Percentiles rank a stretch among this genome's conserved stretches.
phyloP scores from a whole-genome alignment of 1,284 basidiomycete genomes.

The Malassezia cuniculi region DNA sequence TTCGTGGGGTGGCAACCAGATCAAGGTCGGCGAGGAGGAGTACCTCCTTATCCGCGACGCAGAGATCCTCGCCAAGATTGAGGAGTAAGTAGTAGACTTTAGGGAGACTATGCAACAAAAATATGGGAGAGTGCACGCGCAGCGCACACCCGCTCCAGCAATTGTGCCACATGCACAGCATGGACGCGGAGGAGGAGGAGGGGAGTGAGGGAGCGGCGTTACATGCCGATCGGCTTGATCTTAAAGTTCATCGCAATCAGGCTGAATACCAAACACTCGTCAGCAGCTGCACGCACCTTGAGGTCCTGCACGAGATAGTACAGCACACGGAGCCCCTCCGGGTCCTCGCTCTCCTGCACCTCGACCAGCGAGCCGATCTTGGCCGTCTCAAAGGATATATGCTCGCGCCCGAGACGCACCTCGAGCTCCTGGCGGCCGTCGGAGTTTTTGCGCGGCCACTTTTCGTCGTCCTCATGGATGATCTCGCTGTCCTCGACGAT shows the following conservation, averaged over 20 bases:
- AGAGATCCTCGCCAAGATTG: conserved; percentile 92
- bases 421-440: conserved; percentile 96
- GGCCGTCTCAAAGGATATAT: conserved; percentile 97
- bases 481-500: conserved; percentile 93
- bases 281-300: conserved; percentile 52
- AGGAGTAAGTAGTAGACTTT: too few species aligned
- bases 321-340: conserved; percentile 93
- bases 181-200: background rate
- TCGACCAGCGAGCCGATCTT: conserved; percentile 95
- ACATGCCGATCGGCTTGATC: conserved; percentile 75
- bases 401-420: conserved; percentile 81
- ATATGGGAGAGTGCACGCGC: too few species aligned
- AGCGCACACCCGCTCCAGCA: too few species aligned
- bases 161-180: too few species aligned
- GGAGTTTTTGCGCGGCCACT: conserved; percentile 98
- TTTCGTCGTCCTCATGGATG: conserved; percentile 89
- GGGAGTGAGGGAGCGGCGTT: background rate
- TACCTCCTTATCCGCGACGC: conserved; percentile 88
- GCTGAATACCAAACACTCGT: conserved; percentile 87
- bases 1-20: conserved; percentile 85
- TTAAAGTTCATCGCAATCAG: conserved; percentile 97
- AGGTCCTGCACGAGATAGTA: conserved; percentile 97
- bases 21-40: conserved; percentile 96
- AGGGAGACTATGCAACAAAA: too few species aligned
- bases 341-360: conserved; percentile 91